Percentiles rank a stretch among this genome's conserved stretches.
These are phyloP conservation scores for Fomitopsis betulina DNA, from an alignment of 1,284 basidiomycete genomes.

Conservation along the genomic window DNA sequence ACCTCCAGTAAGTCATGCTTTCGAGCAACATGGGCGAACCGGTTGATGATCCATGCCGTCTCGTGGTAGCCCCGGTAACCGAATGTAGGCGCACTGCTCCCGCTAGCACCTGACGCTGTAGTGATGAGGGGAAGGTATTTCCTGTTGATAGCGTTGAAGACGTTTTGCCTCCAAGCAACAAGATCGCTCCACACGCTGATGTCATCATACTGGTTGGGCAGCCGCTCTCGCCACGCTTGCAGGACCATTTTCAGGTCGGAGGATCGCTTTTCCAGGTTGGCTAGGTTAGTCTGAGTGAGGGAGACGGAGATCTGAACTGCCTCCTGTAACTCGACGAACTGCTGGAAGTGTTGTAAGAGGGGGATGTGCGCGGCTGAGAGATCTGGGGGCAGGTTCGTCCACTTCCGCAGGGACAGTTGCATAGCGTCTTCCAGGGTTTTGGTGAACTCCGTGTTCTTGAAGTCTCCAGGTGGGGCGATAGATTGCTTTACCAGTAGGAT, in stretches of 20 bases:
- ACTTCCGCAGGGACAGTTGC: conserved; percentile 95
- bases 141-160: conserved; percentile 91
- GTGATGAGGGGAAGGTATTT: conserved; percentile 91
- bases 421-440: conserved; percentile 93
- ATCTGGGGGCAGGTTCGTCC: conserved; percentile 84
- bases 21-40: conserved; percentile 98
- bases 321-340: conserved; percentile 97
- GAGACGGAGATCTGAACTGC: conserved; percentile 94
- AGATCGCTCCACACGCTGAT: conserved; percentile 99
- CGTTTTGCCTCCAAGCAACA: conserved; percentile 96
- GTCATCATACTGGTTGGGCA: conserved; percentile 96
- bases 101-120: conserved; percentile 43
- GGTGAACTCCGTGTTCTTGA: conserved; percentile 76
- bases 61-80: conserved; percentile 99
- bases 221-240: conserved; percentile 94
- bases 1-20: conserved; percentile 97
- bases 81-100: conserved; percentile 74
- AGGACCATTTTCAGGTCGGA: conserved; percentile 95
- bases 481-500: conserved; percentile 76
- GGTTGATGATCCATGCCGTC: conserved; percentile 99
- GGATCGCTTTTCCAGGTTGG: conserved; percentile 93
- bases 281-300: conserved; percentile 81
- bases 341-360: conserved; percentile 96
- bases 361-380: conserved; percentile 93
- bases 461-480: conserved; percentile 49